Conservation (phyloP, 2,329 filamentous ascomycete genomes). For the Hymenoscyphus occultus region DNA sequence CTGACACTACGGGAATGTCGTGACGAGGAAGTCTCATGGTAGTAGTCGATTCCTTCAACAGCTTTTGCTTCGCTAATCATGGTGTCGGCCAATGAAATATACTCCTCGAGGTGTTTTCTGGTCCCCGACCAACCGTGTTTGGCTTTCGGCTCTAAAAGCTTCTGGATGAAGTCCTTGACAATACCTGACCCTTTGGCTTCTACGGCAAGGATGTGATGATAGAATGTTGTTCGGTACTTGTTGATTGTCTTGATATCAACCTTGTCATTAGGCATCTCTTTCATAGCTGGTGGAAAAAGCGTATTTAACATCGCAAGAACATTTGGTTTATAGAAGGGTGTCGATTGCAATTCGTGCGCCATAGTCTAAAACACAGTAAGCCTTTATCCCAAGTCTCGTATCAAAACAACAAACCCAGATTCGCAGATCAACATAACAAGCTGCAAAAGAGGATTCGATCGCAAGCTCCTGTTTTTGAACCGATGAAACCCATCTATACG, state of each 20-base stretch:
- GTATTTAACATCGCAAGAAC: slow-evolving; percentile 34
- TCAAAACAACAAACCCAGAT: slow-evolving; percentile 30
- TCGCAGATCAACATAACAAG: slow-evolving; percentile 27
- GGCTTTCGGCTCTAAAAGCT: slow-evolving; percentile 16
- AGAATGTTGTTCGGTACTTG: slow-evolving; percentile 28
- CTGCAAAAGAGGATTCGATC: slow-evolving; percentile 26
- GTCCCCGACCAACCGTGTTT: slow-evolving; percentile 26
- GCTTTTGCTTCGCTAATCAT: slow-evolving; percentile 30
- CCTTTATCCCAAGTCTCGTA: not conserved
- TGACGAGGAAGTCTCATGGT: not conserved
- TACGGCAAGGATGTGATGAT: slow-evolving; percentile 23
- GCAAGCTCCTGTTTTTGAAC: slow-evolving; percentile 25
- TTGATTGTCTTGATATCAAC: slow-evolving; percentile 22
- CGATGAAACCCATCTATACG: slow-evolving; percentile 27
- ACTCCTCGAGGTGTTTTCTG: slow-evolving; percentile 21
- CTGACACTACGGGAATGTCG: slow-evolving; percentile 9
- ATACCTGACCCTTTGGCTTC: slow-evolving; percentile 18
- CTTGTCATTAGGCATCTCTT: slow-evolving; percentile 26
- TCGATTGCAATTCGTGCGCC: slow-evolving; percentile 25
- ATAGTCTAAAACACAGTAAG: slow-evolving; percentile 26
- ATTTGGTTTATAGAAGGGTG: slow-evolving; percentile 25
- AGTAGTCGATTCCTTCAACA: slow-evolving; percentile 20
- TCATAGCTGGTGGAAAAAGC: slow-evolving; percentile 30
- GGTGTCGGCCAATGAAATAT: slow-evolving; percentile 24
- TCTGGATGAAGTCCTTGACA: slow-evolving; percentile 22